Base-by-base conservation (phyloP, 2,329 filamentous ascomycete genomes). In the Phaeosphaeriaceae sp. region DNA sequence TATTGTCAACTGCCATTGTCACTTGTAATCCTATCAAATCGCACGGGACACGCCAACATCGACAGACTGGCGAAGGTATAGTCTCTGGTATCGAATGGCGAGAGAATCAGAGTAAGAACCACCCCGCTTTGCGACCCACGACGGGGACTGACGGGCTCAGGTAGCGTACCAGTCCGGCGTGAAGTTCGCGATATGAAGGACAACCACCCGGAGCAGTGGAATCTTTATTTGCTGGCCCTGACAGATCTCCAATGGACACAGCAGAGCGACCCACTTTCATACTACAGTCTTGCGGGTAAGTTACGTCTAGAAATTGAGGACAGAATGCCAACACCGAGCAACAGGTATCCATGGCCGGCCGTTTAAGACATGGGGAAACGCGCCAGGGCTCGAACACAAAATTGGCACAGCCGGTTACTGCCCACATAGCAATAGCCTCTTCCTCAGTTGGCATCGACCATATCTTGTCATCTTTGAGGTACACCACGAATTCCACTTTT, bases 361-460 rank as follows among this genome's bases (percentile, higher is more conserved):
- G 1, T 75, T 81, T 61, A 75, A 75, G 20, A 70, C 63, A 15
- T 76, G 73, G 71, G 63, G 72, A 27, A 63, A 72, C 31, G 74
- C 68, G 7, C 60, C 66, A 31, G 72, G 73, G 7, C 42, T 67
- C 0, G 46, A 81, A 80, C 56, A 78, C 9, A 72, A 71, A 48
- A 59, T 68, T 2, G 66, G 63, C 1, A 62, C 44, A 7, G 50
- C 60, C 1, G 91, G 91, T 22, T 96, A 93, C 71, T 96, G 92
- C 73, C 86, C 87, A 5, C 93, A 96, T 75, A 85, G 83, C 24
- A 92, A 91, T 2, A 86, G 90, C 33, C 79, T 96, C 15, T 95
- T 96, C 73, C 84, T 90, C n/a, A 85, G 87, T 27, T 96, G 92
- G 92, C 92, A 96, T 80, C 85, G 92, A 21, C 90, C 92, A 0